Evolutionary conservation across 257 asterid genomes (phyloP), one percentile per base, ranked within the genome.

Genomic region (Rhazya stricta): DNA sequence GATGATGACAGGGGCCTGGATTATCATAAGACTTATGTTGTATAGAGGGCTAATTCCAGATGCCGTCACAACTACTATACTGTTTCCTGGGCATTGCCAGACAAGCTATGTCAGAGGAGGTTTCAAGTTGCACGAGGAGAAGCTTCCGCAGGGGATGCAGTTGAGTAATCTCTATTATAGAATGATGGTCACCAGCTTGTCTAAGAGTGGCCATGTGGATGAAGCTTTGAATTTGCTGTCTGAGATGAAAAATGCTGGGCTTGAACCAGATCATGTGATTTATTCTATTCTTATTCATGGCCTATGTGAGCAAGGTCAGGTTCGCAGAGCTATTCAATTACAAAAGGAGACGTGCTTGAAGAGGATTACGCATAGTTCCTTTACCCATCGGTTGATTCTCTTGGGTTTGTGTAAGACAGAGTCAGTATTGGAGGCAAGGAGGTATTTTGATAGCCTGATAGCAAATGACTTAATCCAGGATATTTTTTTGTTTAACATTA

Each of bases 281-380:
- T 85, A 87, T 82, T 85, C 91, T 43, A 84, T 82, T 76, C 83
- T 91, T 72, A 83, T 88, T 82, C 89, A 81, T 48, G 88, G 91
- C 58, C 88, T 93, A 30, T 88, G 91, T 88, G 88, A 88, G 88
- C 81, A 79, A 78, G 97, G 97, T 36, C 80, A 83, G 60, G 83
- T 86, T 46, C 73, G 81, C 42, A 72, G 53, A 42, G 93, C 91
- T 73, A 51, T 85, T 79, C 86, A 83, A 69, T 74, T 88, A 58
- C 83, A 79, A 76, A 79, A 78, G 72, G 89, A 88, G 77, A 82
- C 84, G 87, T 65, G 91, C 39, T 69, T 61, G 62, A 82, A 87
- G 83, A 79, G 85, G 78, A 77, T 80, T 56, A 36, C 54, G 72
- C 86, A 84, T 37, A 80, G 81, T 65, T 73, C 78, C 77, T 81